Conservation (phyloP, 2,329 filamentous ascomycete genomes). For the Talaromyces islandicus region DNA sequence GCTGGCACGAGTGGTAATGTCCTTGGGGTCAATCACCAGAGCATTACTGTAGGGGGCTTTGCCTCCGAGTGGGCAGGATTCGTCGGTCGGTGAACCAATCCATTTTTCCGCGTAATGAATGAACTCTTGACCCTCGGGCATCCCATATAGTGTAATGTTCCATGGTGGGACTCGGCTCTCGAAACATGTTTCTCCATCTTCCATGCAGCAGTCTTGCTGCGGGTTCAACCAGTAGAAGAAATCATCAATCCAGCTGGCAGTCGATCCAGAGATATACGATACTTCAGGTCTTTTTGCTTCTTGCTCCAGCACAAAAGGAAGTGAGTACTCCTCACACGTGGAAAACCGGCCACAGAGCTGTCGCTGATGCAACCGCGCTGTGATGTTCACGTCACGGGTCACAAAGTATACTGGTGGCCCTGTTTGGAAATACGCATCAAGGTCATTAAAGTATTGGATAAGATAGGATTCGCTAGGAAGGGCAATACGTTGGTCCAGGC, state of each 20-base stretch:
- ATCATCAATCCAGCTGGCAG: conserved; percentile 95
- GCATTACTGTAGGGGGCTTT: conserved; percentile 81
- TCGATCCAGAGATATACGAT: conserved; percentile 80
- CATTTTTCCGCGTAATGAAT: conserved; percentile 79
- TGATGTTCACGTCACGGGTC: conserved; percentile 72
- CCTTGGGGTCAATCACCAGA: conserved; percentile 67
- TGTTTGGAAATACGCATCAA: conserved; percentile 85
- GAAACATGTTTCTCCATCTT: conserved; percentile 70
- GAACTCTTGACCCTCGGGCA: conserved; percentile 93
- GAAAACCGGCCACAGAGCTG: conserved; percentile 88
- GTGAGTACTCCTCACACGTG: conserved; percentile 74
- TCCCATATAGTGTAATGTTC: conserved; percentile 83
- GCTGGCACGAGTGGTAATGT: conserved; percentile 66
- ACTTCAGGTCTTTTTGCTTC: conserved; percentile 84
- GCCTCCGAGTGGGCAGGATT: conserved; percentile 81
- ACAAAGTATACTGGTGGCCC: conserved; percentile 97
- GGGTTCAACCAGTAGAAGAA: conserved; percentile 97
- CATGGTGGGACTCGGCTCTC: conserved; percentile 68
- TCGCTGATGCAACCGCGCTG: conserved; percentile 68
- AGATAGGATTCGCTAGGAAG: conserved; percentile 91
- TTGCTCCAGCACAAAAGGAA: conserved; percentile 86
- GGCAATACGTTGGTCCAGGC: conserved; percentile 89
- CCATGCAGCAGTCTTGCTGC: conserved; percentile 68
- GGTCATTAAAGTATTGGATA: conserved; percentile 92
- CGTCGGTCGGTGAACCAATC: conserved; percentile 71